Evolutionary conservation across 805 yeast genomes (phyloP).

Genomic region (Priceomyces carsonii): DNA sequence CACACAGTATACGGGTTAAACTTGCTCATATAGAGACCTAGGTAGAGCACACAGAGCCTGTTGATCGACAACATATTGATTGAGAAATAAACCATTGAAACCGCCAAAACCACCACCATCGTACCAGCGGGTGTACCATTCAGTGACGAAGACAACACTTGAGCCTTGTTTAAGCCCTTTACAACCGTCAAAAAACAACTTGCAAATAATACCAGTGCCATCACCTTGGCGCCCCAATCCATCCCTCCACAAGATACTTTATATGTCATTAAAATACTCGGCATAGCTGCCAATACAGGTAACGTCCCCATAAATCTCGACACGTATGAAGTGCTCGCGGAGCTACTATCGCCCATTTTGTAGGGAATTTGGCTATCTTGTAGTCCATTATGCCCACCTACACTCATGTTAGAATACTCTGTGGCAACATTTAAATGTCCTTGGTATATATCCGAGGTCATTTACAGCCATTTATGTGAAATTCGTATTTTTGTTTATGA

Average conservation of each 20-base stretch:
- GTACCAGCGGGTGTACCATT: not conserved
- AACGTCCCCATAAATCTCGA: slow-evolving; percentile 22
- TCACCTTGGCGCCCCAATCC: slow-evolving; percentile 6
- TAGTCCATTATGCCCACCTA: too few species aligned
- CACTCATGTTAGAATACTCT: too few species aligned
- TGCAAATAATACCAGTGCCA: slow-evolving; percentile 23
- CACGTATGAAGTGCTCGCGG: not conserved
- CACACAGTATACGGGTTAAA: slow-evolving; percentile 32
- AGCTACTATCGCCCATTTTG: slow-evolving; percentile 1
- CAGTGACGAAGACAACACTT: slow-evolving; percentile 10
- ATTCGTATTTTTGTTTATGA: too few species aligned
- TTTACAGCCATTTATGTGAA: slow-evolving; percentile 1
- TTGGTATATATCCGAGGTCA: too few species aligned
- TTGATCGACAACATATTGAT: slow-evolving; percentile 23
- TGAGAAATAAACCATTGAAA: slow-evolving; percentile 23
- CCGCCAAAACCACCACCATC: slow-evolving; percentile 12
- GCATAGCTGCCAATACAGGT: slow-evolving; percentile 35
- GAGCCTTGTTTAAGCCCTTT: slow-evolving; percentile 14
- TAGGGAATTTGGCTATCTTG: too few species aligned
- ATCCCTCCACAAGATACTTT: slow-evolving; percentile 16
- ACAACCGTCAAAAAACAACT: slow-evolving; percentile 17
- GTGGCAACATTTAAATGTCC: too few species aligned
- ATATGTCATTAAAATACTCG: slow-evolving; percentile 28
- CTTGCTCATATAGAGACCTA: slow-evolving; percentile 30
- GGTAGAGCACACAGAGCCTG: slow-evolving; percentile 23